Evolutionary conservation across 1,284 basidiomycete species (phyloP), one percentile per base, ranked within the genome.

Genomic region (Trametes versicolor): DNA sequence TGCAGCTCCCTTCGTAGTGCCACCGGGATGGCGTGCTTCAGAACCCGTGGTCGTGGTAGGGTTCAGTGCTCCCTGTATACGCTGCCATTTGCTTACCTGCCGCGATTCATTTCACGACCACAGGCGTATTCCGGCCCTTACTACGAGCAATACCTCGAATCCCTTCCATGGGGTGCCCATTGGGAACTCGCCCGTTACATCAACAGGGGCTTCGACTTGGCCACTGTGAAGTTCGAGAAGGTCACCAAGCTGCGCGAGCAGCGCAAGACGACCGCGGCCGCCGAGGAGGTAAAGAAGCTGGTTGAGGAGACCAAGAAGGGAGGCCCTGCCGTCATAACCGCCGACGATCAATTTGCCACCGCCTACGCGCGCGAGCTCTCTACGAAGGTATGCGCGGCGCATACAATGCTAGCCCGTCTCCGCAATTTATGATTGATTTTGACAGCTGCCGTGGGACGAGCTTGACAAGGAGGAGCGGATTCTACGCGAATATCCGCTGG

Each of bases 391-490:
- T 7, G 63, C 2, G 56, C 36, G 9, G 25, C 53, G 41, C 10
- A 1, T 13, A n/a, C 6, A n/a, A 2, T 17, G 4, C 39, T 10
- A n/a, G n/a, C n/a, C n/a, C n/a, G n/a, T n/a, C n/a, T n/a, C n/a
- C n/a, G n/a, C n/a, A n/a, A n/a, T n/a, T n/a, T n/a, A n/a, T n/a
- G n/a, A n/a, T 4, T 17, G 21, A 15, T 19, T 23, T 1, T 36
- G 51, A 8, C 48, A 82, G 79, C 65, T 63, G 2, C 80, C 80
- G 0, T 82, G 80, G 80, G 59, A 59, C 6, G 80, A 82, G 60
- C 73, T 82, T 0, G 81, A 82, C 59, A 39, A 32, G 9, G 82
- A 83, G 61, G 71, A 73, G 5, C 21, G 43, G 0, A 71, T 72
- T 0, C 70, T 80, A 4, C 27, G 17, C 6, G n/a, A 60, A 0